Conservation (phyloP, 768 basidiomycete species). For the Neoboletus magnificus region DNA sequence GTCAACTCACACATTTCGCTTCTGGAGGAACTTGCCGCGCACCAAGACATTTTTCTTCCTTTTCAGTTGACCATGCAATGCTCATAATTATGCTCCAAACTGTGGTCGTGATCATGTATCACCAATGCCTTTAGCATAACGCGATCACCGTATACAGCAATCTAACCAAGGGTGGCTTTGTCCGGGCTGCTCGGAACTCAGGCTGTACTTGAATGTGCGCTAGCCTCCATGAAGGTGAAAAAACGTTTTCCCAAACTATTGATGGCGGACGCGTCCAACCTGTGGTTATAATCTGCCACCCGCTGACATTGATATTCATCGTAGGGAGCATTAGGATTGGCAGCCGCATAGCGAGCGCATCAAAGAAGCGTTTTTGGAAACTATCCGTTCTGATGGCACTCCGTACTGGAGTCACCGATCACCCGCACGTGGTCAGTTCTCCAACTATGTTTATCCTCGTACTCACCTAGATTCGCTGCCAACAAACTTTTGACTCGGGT, state of each 20-base stretch:
- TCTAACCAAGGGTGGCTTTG: neutral
- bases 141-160: neutral
- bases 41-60: neutral
- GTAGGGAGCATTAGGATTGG: neutral
- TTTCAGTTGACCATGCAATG: no score
- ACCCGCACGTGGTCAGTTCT: neutral
- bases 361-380: neutral
- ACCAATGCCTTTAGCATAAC: neutral
- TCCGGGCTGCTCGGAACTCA: neutral
- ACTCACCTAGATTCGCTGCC: neutral
- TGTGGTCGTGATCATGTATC: neutral
- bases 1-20: neutral
- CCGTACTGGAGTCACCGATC: neutral
- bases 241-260: neutral
- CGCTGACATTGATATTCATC: neutral
- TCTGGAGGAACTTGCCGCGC: neutral
- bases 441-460: neutral
- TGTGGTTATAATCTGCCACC: neutral
- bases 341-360: neutral
- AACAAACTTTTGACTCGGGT: neutral
- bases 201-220: neutral
- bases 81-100: neutral
- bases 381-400: neutral
- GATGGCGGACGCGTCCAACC: neutral
- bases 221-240: neutral